Percentiles rank a stretch among this genome's conserved stretches.
Conservation (phyloP, 768 basidiomycete genomes). For the Rhizopogon roseolus region DNA sequence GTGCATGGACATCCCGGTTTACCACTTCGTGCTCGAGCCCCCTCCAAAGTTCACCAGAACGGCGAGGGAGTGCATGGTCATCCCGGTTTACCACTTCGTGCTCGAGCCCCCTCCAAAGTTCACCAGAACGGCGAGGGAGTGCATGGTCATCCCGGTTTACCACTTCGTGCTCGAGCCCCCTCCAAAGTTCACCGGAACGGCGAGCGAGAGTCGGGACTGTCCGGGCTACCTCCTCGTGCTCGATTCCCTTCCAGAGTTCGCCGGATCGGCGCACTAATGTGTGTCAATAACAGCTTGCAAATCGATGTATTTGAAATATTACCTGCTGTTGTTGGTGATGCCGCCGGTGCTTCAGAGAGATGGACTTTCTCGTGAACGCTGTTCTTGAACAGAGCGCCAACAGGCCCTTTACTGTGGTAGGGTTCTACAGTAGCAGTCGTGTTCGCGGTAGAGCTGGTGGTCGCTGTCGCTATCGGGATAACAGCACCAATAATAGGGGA, state of each 20-base stretch:
- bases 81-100: background rate
- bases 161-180: background rate
- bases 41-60: background rate
- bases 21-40: background rate
- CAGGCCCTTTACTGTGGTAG: background rate
- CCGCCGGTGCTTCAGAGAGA: constrained; percentile 2
- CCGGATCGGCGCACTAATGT: background rate
- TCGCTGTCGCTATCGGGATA: constrained; percentile 1
- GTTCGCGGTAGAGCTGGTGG: background rate
- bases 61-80: background rate
- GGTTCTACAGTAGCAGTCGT: background rate
- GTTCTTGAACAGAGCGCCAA: constrained; percentile 14
- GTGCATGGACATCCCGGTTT: background rate
- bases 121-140: background rate
- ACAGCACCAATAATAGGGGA: constrained; percentile 12
- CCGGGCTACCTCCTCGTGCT: background rate
- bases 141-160: background rate
- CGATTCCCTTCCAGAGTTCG: background rate
- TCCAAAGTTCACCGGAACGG: background rate
- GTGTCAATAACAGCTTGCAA: background rate
- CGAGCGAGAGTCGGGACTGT: background rate
- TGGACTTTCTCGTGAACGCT: constrained; percentile 16
- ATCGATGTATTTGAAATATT: background rate
- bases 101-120: background rate
- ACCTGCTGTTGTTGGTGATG: background rate